phyloP scores from a whole-genome alignment of 345 rosid genomes.

The Ceriops tagal region DNA sequence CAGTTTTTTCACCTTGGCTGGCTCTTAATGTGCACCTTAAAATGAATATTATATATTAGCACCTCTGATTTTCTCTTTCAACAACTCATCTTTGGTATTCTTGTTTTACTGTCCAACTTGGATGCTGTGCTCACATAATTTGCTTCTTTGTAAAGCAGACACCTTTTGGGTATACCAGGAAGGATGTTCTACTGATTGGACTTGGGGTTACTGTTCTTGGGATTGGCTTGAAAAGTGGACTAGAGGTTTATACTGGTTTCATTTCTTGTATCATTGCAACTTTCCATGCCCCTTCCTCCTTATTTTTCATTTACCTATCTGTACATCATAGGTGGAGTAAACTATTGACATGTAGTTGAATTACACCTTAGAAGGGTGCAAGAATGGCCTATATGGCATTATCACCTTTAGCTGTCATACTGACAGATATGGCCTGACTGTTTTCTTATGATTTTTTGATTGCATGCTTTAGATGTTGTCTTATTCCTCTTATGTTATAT shows the following conservation, averaged over 20 bases:
- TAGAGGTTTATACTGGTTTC: conserved; percentile 62
- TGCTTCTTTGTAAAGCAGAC: conserved; percentile 35
- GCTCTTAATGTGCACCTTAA: neutral
- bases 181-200: conserved; percentile 88
- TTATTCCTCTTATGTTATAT: neutral
- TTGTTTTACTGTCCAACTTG: neutral
- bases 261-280: conserved; percentile 1
- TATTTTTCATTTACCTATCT: neutral
- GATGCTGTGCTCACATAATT: conserved; percentile 5
- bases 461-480: neutral
- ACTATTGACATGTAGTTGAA: neutral
- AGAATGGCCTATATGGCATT: neutral
- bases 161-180: conserved; percentile 85
- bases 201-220: conserved; percentile 75
- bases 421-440: neutral
- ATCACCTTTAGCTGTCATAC: neutral
- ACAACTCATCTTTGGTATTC: neutral
- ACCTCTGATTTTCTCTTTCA: neutral
- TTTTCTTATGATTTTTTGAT: neutral
- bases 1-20: neutral
- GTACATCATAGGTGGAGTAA: neutral
- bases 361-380: neutral
- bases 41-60: neutral
- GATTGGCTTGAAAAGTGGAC: conserved; percentile 74
- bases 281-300: neutral